Evolutionary conservation across 1,284 basidiomycete genomes (phyloP), one percentile per base, ranked within the genome.

Genomic region (Pulveroboletus sp.): DNA sequence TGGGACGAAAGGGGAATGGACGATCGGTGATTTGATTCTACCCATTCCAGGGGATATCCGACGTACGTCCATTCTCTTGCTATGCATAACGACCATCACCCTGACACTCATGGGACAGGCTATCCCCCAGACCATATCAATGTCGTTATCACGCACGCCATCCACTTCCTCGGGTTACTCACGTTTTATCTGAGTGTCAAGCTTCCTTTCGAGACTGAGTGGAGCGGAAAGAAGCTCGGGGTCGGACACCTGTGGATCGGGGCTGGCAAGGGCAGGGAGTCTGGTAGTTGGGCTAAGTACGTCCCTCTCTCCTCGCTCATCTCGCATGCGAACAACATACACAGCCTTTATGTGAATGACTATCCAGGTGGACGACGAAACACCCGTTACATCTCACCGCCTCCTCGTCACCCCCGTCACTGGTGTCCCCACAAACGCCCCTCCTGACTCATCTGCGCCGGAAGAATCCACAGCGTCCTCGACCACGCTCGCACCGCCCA

Each of bases 91-190:
- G 47, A 12, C n/a, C 5, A 8, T 26, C 48, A 29, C 42, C 33
- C 15, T 49, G 10, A 39, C 13, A 37, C 12, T 52, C 19, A 49
- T 19, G 42, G 12, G 37, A 26, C 56, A 89, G 86, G 87, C 55
- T 91, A 90, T 65, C 87, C 87, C 3, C 86, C 88, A 43, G 87
- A 89, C 59, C 87, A 92, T 58, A 87, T 90, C 69, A 91, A 92
- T 63, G 87, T 89, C 3, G 89, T 90, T n/a, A 75, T 92, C 44
- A 87, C 86, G 3, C 84, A 89, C 57, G 84, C 87, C 0, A 76
- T 91, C 10, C 90, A 91, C 69, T 91, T 92, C 58, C 71, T 91
- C 0, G 80, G 82, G 3, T 71, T 92, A 10, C 79, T 91, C 17
- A 83, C 86, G 1, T 91, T 91, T 72, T 93, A 93, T 67, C 77